Evolutionary conservation across 352 stramenopile species (phyloP), one percentile per base, ranked within the genome.

Genomic region (Thalassiosira pacifica): DNA sequence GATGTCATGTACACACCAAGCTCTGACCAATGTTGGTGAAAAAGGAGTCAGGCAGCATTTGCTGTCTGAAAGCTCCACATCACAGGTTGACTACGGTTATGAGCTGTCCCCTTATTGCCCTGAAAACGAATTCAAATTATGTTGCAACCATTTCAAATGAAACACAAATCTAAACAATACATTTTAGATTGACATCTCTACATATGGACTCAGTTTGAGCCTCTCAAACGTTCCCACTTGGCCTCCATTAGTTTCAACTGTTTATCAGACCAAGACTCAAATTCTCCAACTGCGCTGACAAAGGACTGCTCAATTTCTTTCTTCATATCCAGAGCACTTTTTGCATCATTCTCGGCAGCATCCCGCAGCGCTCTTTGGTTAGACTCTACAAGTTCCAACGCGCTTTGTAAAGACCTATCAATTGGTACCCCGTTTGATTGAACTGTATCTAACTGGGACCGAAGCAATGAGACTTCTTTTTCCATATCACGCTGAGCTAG

Each of bases 271-370:
- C 60, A 80, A 59, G 16, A 18, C 31, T 80, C 72, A 64, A 80
- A 67, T 61, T 80, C 72, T 34, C 26, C 22, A 57, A 80, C 61
- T 29, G 72, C 68, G 26, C 34, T 65, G 16, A 80, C 40, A 65
- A 80, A 73, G 1, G 72, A 73, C 0, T 67, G n/a, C 67, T 80
- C 72, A 22, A 80, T 80, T 18, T 80, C 45, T n/a, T 40, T 22
- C 45, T 80, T 80, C 60, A 80, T 80, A 24, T 55, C 29, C 0
- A 45, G n/a, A 67, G 72, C 61, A 65, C 55, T 37, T 57, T 27
- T 18, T 26, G 40, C 72, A 53, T 80, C 63, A 31, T 26, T 80
- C 16, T 80, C 72, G 22, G 61, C 72, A 34, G 72, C 72, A 32
- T 67, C 16, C 11, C 72, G 61, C 18, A 80, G 37, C 22, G 72